Evolutionary conservation across 805 yeast genomes (phyloP), one percentile per base, ranked within the genome.

Genomic region (Cyberlindnera xylosilytica): DNA sequence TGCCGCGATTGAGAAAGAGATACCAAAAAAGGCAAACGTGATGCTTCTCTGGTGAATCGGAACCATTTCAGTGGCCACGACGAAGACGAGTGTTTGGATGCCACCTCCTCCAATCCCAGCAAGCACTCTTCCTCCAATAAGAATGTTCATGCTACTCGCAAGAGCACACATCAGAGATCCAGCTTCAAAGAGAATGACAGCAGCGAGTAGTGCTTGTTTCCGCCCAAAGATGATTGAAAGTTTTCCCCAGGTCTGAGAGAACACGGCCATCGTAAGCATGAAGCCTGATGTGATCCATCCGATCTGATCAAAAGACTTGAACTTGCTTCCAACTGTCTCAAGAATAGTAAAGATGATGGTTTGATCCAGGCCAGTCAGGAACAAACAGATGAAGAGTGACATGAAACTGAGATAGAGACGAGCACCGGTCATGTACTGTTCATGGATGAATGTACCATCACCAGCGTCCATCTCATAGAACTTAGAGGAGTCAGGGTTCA

Each of bases 81-180:
- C 76, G 45, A 73, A 68, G 4, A 71, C 74, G 60, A 79, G 63
- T 3, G 81, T 66, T 52, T 76, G 79, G 38, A 81, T 30, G 7
- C 33, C 33, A 30, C 33, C 33, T 15, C 33, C 33, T 8, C 33
- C 33, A 13, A 30, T 30, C 38, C 91, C 91, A 39, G 79, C 78
- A 18, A 83, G 63, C 6, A 77, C 81, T 52, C 95, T 70, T 1
- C 87, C 89, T 2, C 80, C 87, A 44, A 83, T 79, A 37, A 84
- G 60, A 70, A 76, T 72, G 41, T 70, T 65, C 78, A 83, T 79
- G 20, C 69, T 65, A 15, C 52, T 56, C 2, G 87, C 62, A 4
- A 75, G 47, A 2, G 84, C 89, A 41, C 74, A 64, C 3, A 81
- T 61, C 42, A 81, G 62, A 1, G 86, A 79, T 0, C 88, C 44